Conservation (phyloP, 495 filamentous ascomycete genomes). For the Aspergillus affinis region DNA sequence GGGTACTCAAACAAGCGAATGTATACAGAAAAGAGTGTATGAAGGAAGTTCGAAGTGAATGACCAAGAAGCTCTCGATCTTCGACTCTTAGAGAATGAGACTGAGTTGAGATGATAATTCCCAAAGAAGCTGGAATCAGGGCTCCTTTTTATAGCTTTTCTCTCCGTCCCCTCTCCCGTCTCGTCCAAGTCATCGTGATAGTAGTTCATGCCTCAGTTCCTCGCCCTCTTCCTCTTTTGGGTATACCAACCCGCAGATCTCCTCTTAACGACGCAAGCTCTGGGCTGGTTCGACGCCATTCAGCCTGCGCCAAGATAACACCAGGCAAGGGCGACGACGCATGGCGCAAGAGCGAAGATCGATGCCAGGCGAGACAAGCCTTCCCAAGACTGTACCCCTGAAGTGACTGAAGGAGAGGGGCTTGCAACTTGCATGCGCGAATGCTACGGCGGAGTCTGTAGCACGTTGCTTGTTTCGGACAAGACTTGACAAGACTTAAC, state of each 20-base stretch:
- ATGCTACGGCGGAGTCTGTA: slow-evolving; percentile 5
- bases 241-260: neutral
- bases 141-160: slow-evolving; percentile 11
- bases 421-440: neutral
- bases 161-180: neutral
- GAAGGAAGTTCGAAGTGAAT: neutral
- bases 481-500: slow-evolving; percentile 14
- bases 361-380: neutral
- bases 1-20: neutral
- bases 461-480: slow-evolving; percentile 13
- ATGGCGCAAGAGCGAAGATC: no score
- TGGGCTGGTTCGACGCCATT: neutral
- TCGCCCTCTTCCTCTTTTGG: neutral
- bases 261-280: neutral
- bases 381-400: neutral
- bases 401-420: neutral
- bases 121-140: neutral
- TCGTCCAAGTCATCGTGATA: slow-evolving; percentile 4
- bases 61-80: neutral
- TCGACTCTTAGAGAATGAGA: slow-evolving; percentile 11
- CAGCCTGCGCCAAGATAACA: neutral
- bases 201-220: neutral
- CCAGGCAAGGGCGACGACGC: neutral
- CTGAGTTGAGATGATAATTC: neutral
- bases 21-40: slow-evolving; percentile 1